Conservation (phyloP, 2,329 filamentous ascomycete genomes). For the Sclerotinia spermophila region DNA sequence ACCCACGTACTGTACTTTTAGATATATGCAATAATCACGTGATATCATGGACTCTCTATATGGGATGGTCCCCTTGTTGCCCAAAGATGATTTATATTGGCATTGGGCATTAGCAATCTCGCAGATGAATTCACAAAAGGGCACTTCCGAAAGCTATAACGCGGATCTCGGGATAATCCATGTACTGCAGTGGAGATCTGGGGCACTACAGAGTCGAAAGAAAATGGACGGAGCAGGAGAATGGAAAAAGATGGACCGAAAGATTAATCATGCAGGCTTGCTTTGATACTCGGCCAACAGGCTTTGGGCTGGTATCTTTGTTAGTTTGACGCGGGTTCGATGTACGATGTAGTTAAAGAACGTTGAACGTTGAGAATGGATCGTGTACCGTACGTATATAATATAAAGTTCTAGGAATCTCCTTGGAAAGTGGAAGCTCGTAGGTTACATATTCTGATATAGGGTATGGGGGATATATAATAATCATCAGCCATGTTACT, state of each 20-base stretch:
- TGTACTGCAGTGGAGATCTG: not conserved
- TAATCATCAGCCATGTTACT: not conserved
- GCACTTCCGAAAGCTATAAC: not conserved
- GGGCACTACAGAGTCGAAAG: not conserved
- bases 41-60: not conserved
- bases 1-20: too few relatives aligned
- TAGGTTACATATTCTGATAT: not conserved
- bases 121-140: not conserved
- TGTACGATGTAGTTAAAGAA: not conserved
- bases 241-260: not conserved
- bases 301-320: not conserved
- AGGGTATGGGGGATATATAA: conserved; percentile 5
- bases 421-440: not conserved
- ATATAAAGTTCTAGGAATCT: not conserved
- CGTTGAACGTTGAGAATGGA: conserved; percentile 1
- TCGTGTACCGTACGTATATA: not conserved
- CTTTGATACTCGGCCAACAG: not conserved
- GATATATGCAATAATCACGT: too few relatives aligned
- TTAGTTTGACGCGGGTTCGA: not conserved
- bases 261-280: not conserved
- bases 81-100: not conserved
- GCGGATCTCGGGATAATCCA: not conserved
- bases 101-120: not conserved
- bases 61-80: not conserved
- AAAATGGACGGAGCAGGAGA: not conserved